These are phyloP conservation scores for Xylaria multiplex DNA, from an alignment of 2,329 filamentous ascomycete species.

Conservation along the genomic window DNA sequence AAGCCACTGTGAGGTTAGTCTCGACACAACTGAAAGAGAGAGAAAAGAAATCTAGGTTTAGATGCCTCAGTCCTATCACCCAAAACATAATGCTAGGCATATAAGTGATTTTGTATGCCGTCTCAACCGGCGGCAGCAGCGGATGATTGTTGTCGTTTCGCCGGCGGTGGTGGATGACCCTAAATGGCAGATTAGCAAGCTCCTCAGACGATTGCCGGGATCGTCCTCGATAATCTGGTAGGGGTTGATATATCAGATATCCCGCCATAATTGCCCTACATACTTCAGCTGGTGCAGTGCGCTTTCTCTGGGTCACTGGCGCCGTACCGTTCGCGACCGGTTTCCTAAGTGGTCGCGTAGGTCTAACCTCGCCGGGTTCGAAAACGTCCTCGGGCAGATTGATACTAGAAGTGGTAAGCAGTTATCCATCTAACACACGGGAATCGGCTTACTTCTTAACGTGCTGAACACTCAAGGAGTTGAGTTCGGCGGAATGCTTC, in stretches of 20 bases:
- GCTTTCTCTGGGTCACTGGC: slow-evolving; percentile 55
- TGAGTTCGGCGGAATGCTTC: slow-evolving; percentile 77
- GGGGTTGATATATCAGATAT: slow-evolving; percentile 41
- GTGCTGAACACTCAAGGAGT: slow-evolving; percentile 83
- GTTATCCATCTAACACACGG: slow-evolving; percentile 28
- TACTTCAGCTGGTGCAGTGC: slow-evolving; percentile 55
- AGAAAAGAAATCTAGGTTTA: background rate
- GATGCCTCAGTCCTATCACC: slow-evolving; percentile 22
- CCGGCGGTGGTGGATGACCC: slow-evolving; percentile 46
- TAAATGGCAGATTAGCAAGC: slow-evolving; percentile 43
- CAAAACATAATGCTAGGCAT: slow-evolving; percentile 10
- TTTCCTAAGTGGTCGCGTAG: slow-evolving; percentile 65
- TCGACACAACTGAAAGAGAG: slow-evolving; percentile 11
- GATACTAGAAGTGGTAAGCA: slow-evolving; percentile 65
- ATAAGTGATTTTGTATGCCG: slow-evolving; percentile 15
- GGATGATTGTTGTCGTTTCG: slow-evolving; percentile 49
- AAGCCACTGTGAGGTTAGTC: slow-evolving; percentile 33
- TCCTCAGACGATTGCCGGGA: slow-evolving; percentile 29
- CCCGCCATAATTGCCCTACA: slow-evolving; percentile 44
- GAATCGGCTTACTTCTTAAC: slow-evolving; percentile 77
- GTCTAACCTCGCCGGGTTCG: slow-evolving; percentile 77
- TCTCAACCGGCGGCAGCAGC: slow-evolving; percentile 47
- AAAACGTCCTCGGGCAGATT: slow-evolving; percentile 93
- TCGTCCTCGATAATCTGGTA: slow-evolving; percentile 38
- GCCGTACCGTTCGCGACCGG: slow-evolving; percentile 52